Evolutionary conservation across 768 basidiomycete genomes (phyloP).

Genomic region (Suillus ampliporus): DNA sequence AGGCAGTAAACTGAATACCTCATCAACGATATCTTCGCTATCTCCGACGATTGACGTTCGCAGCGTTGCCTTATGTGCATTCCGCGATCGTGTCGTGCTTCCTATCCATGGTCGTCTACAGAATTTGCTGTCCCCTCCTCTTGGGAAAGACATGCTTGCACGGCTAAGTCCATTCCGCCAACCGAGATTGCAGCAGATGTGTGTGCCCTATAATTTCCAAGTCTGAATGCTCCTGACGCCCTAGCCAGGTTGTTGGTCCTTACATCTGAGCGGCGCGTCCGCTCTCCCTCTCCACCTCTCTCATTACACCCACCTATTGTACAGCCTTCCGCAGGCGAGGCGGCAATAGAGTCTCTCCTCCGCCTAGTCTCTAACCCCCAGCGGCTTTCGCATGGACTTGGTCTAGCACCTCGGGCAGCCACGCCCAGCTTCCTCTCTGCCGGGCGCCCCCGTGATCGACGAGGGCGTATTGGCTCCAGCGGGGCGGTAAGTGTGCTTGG

Average conservation of each 20-base stretch:
- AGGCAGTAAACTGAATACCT: constrained; percentile 46
- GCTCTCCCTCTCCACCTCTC: constrained; percentile 63
- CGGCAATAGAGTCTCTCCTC: constrained; percentile 70
- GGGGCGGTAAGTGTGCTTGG: constrained; percentile 36
- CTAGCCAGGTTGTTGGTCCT: constrained; percentile 71
- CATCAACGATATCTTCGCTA: constrained; percentile 31
- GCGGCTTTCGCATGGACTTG: constrained; percentile 31
- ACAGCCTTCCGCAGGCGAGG: constrained; percentile 66
- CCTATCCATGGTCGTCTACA: constrained; percentile 65
- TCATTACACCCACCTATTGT: constrained; percentile 56
- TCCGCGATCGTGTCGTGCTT: constrained; percentile 79
- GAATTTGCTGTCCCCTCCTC: constrained; percentile 57
- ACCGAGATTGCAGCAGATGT: constrained; percentile 86
- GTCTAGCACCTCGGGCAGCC: constrained; percentile 33
- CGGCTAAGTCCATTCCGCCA: constrained; percentile 63
- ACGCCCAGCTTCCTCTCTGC: constrained; percentile 75
- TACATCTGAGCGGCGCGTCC: constrained; percentile 66
- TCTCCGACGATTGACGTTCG: constrained; percentile 77
- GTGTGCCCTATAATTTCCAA: constrained; percentile 25
- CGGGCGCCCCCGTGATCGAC: constrained; percentile 75
- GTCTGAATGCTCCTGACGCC: constrained; percentile 7
- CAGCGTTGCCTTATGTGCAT: constrained; percentile 76
- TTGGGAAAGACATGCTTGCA: constrained; percentile 59
- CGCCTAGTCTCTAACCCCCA: constrained; percentile 63
- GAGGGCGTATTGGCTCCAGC: constrained; percentile 69